A percentile compares a stretch with the other conserved stretches of the same genome.
phyloP scores from a whole-genome alignment of 192 early-diverging fungal species.

The Rhizophagus sp. region DNA sequence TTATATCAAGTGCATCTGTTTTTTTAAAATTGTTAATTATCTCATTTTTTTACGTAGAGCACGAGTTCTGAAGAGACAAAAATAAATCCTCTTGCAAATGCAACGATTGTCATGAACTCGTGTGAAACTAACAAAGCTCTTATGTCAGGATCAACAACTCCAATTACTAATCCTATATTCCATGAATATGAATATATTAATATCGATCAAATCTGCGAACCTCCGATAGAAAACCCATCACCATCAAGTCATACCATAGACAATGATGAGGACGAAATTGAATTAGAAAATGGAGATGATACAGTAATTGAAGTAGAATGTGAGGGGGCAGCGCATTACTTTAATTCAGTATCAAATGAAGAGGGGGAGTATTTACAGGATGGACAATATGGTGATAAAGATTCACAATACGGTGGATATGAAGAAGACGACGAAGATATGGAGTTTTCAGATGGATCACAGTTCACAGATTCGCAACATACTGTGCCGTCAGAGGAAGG shows the following conservation, averaged over 20 bases:
- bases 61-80: background rate
- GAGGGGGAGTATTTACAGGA: background rate
- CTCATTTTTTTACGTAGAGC: background rate
- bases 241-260: background rate
- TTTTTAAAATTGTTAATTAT: background rate
- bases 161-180: background rate
- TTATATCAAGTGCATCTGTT: background rate
- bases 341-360: background rate
- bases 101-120: background rate
- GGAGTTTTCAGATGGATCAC: background rate
- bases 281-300: background rate
- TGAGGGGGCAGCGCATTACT: background rate
- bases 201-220: background rate
- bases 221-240: background rate
- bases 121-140: background rate
- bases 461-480: background rate
- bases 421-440: background rate
- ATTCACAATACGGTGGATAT: background rate
- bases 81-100: background rate
- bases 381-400: background rate
- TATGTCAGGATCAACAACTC: background rate
- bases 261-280: background rate
- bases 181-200: background rate
- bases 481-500: background rate
- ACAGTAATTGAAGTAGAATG: background rate